Evolutionary conservation across 1,139 yeast species (phyloP).

Genomic region (Hemisphaericaspora subhashii): DNA sequence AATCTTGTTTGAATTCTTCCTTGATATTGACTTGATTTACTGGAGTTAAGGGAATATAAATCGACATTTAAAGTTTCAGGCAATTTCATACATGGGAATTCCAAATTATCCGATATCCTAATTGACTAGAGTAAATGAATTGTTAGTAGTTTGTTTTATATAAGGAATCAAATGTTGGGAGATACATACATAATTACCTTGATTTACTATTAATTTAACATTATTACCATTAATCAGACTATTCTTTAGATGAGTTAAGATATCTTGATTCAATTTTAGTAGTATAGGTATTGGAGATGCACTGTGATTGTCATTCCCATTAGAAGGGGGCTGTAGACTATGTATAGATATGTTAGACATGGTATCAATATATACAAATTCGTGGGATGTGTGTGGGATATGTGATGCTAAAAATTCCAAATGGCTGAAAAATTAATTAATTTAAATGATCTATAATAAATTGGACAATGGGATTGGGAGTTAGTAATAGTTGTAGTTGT

Average conservation of each 20-base stretch:
- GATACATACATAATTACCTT: slow-evolving; percentile 35
- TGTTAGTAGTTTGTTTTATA: slow-evolving; percentile 5
- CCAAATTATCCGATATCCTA: slow-evolving; percentile 26
- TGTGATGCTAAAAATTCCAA: too few relatives aligned
- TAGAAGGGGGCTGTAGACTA: slow-evolving; percentile 3
- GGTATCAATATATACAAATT: neutral
- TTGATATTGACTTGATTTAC: slow-evolving; percentile 19
- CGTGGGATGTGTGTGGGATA: too few relatives aligned
- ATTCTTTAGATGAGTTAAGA: slow-evolving; percentile 22
- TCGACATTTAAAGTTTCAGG: slow-evolving; percentile 41
- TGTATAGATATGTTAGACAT: neutral
- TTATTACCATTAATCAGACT: slow-evolving; percentile 17
- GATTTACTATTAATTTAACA: slow-evolving; percentile 37
- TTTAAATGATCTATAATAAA: too few relatives aligned
- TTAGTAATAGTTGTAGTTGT: too few relatives aligned
- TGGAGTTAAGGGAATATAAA: slow-evolving; percentile 23
- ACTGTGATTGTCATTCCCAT: neutral
- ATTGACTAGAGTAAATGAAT: slow-evolving; percentile 22
- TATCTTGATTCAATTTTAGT: slow-evolving; percentile 28
- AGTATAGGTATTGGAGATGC: slow-evolving; percentile 22
- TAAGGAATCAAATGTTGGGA: neutral
- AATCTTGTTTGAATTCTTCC: slow-evolving; percentile 37
- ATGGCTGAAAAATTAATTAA: too few relatives aligned
- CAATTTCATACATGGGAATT: slow-evolving; percentile 34
- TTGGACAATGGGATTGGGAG: too few relatives aligned